A percentile compares a stretch with the other conserved stretches of the same genome.
phyloP scores from a whole-genome alignment of 2,329 filamentous ascomycete genomes.

The Hypoxylon sp. region DNA sequence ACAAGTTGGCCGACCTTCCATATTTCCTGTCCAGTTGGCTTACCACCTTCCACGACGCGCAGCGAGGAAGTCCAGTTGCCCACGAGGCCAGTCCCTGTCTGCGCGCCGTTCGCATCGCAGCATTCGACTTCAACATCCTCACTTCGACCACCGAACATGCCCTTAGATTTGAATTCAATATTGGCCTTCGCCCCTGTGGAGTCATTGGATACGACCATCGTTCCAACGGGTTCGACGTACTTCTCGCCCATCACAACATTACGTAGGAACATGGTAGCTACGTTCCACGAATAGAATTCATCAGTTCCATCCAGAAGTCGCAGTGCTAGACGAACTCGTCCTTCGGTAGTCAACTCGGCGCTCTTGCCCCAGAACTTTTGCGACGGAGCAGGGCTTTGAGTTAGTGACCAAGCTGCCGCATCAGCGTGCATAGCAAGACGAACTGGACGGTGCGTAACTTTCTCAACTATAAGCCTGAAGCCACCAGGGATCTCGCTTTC shows the following conservation, averaged over 20 bases:
- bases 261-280: conserved; percentile 90
- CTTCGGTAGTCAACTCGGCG: conserved; percentile 93
- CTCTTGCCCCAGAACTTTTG: conserved; percentile 99
- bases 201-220: conserved; percentile 89
- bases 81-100: conserved; percentile 76
- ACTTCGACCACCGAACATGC: conserved; percentile 95
- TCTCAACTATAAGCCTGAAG: conserved; percentile 94
- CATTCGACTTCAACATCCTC: conserved; percentile 89
- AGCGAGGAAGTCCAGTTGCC: conserved; percentile 90
- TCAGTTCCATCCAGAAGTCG: conserved; percentile 75
- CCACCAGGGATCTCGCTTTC: conserved; percentile 80
- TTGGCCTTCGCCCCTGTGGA: conserved; percentile 84
- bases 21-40: conserved; percentile 72
- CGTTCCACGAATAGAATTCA: conserved; percentile 89
- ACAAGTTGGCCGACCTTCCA: conserved; percentile 87
- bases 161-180: conserved; percentile 93
- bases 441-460: conserved; percentile 93
- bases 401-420: conserved; percentile 84
- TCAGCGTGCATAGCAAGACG: conserved; percentile 95
- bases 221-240: conserved; percentile 94
- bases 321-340: conserved; percentile 83
- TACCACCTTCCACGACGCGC: conserved; percentile 74
- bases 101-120: conserved; percentile 75
- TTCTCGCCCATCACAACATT: conserved; percentile 99
- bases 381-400: conserved; percentile 87